Percentiles rank a stretch among this genome's conserved stretches.
Evolutionary conservation across 495 filamentous ascomycete genomes (phyloP).

Genomic region (Neurospora sp.): DNA sequence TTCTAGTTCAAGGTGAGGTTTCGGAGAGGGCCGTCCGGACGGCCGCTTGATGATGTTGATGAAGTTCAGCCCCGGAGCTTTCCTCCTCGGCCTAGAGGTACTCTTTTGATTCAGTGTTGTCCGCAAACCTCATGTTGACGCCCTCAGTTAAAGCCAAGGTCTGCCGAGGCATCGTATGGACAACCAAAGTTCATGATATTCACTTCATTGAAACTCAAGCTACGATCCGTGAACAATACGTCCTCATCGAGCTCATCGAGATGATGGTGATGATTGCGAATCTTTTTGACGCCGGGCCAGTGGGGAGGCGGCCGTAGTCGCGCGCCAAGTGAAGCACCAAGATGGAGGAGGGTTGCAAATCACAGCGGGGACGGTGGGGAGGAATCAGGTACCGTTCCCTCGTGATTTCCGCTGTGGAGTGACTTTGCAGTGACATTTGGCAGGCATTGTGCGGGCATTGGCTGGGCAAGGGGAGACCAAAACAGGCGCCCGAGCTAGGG

Average conservation of each 20-base stretch:
- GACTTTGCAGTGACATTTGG: neutral
- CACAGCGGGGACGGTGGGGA: neutral
- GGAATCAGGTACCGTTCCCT: neutral
- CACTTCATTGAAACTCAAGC: too few species aligned
- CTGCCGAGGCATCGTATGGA: neutral
- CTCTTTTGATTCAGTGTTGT: neutral
- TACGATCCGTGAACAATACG: neutral
- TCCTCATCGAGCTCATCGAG: neutral
- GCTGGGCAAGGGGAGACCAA: neutral
- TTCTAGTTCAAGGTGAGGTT: neutral
- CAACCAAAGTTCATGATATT: neutral
- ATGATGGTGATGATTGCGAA: neutral
- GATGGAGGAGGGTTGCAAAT: neutral
- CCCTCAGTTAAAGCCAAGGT: neutral
- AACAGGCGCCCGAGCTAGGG: neutral
- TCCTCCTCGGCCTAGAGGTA: neutral
- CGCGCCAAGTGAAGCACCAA: neutral
- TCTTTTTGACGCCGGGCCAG: neutral
- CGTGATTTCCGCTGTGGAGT: neutral
- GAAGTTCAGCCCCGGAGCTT: neutral
- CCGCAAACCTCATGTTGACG: neutral
- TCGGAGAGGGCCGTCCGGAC: neutral
- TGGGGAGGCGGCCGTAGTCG: neutral
- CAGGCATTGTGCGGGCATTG: neutral
- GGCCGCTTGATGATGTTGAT: neutral